Conservation (phyloP, 176 grass and related monocot genomes). For the Juncus inflexus region DNA sequence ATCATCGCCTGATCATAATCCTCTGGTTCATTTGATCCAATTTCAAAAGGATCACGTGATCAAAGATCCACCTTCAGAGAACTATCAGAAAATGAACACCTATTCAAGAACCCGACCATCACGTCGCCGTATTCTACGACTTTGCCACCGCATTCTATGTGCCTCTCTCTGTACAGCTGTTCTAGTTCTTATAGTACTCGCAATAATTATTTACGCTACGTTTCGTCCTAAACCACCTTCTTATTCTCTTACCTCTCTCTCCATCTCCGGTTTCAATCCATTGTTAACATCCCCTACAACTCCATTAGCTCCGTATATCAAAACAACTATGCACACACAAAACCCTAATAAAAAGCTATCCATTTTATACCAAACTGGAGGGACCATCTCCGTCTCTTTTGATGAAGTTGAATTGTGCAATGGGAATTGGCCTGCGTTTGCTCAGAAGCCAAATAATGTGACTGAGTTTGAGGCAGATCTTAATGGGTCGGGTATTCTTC, state of each 20-base stretch:
- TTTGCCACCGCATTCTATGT: conserved; percentile 28
- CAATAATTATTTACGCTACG: conserved; percentile 36
- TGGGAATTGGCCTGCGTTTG: conserved; percentile 65
- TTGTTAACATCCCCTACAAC: neutral
- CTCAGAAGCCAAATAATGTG: conserved; percentile 53
- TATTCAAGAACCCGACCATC: conserved; percentile 6
- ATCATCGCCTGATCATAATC: neutral
- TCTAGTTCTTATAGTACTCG: conserved; percentile 27
- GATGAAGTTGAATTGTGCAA: conserved; percentile 32
- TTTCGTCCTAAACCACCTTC: conserved; percentile 57
- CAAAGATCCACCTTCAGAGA: conserved; percentile 15
- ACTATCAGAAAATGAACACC: neutral
- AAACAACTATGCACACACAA: conserved; percentile 43
- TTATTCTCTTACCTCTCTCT: conserved; percentile 55
- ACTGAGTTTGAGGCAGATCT: conserved; percentile 38
- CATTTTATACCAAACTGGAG: conserved; percentile 59
- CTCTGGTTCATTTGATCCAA: conserved; percentile 19
- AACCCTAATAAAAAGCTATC: conserved; percentile 57
- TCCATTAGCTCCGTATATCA: conserved; percentile 27
- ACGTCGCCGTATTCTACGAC: conserved; percentile 23
- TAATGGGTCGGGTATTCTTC: conserved; percentile 15
- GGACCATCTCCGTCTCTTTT: conserved; percentile 38
- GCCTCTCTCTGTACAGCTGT: conserved; percentile 9
- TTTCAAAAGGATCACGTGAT: conserved; percentile 28
- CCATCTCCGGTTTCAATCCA: conserved; percentile 36